These are phyloP conservation scores for Xylariaceae sp. DNA, from an alignment of 2,329 filamentous ascomycete genomes.

Conservation along the genomic window DNA sequence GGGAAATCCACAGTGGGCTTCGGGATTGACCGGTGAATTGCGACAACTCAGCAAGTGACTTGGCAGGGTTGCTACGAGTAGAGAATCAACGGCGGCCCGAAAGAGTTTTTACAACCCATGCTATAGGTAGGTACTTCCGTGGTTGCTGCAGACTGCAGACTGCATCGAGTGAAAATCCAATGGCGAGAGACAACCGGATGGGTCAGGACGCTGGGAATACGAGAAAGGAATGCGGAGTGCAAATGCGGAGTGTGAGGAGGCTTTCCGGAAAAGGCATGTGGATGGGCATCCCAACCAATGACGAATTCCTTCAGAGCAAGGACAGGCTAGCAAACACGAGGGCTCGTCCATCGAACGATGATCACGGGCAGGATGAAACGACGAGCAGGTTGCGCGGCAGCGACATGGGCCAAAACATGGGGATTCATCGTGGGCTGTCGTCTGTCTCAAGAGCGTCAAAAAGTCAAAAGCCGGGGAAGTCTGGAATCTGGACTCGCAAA, in stretches of 20 bases:
- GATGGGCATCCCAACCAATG: constrained; percentile 21
- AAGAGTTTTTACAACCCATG: neutral
- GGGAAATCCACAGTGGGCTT: neutral
- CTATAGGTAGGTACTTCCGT: neutral
- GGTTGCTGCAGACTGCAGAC: no score
- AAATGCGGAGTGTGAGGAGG: constrained; percentile 12
- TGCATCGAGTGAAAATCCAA: no score
- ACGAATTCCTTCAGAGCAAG: constrained; percentile 5
- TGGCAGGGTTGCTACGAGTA: neutral
- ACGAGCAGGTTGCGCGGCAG: constrained; percentile 6
- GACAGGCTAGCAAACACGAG: constrained; percentile 8
- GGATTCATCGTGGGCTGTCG: neutral
- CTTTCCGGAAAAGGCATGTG: constrained; percentile 29
- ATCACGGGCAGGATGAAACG: constrained; percentile 1
- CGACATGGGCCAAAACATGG: neutral
- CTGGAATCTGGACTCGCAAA: neutral
- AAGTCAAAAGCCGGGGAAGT: no score
- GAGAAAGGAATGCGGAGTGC: constrained; percentile 16
- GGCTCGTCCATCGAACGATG: constrained; percentile 1
- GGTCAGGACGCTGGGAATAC: constrained; percentile 13
- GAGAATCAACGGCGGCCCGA: neutral
- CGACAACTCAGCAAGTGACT: neutral
- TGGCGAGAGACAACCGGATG: neutral
- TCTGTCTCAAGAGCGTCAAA: neutral
- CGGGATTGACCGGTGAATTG: neutral